Conservation (phyloP, 768 basidiomycete genomes). For the Suillus plorans region DNA sequence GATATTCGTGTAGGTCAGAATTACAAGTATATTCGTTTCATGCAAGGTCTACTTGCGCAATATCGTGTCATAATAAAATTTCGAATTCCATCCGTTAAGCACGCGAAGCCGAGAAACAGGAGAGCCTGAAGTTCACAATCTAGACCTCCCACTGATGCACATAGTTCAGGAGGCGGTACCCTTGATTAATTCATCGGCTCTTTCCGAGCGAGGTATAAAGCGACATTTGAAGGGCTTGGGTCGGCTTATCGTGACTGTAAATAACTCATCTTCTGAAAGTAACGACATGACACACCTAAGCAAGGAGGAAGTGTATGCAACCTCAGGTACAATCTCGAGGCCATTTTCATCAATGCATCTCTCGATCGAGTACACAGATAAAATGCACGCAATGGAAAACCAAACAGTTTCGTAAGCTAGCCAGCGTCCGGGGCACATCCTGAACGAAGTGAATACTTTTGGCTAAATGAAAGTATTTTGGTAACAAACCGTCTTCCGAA, state of each 20-base stretch:
- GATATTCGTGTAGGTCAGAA: background rate
- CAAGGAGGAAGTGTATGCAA: constrained; percentile 35
- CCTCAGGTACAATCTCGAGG: constrained; percentile 30
- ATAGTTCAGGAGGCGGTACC: constrained; percentile 4
- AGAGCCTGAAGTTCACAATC: background rate
- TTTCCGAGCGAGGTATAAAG: constrained; percentile 36
- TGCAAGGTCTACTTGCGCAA: background rate
- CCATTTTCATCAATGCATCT: constrained; percentile 36
- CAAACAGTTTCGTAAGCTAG: constrained; percentile 44
- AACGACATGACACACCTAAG: constrained; percentile 31
- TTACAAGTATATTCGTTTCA: background rate
- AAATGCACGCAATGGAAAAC: constrained; percentile 41
- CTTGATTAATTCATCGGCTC: constrained; percentile 30
- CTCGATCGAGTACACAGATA: constrained; percentile 40
- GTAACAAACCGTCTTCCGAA: constrained; percentile 38
- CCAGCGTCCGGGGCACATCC: constrained; percentile 45
- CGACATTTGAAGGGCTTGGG: constrained; percentile 42
- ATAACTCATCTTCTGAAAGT: background rate
- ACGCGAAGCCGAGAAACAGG: background rate
- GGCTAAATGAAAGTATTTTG: background rate
- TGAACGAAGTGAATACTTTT: constrained; percentile 13
- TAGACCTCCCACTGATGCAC: background rate
- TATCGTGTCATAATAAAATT: background rate
- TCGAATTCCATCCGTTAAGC: background rate
- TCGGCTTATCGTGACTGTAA: constrained; percentile 27